Conservation (phyloP, 225 moss, liverwort and hornwort genomes). For the Sphagnum tenellum region DNA sequence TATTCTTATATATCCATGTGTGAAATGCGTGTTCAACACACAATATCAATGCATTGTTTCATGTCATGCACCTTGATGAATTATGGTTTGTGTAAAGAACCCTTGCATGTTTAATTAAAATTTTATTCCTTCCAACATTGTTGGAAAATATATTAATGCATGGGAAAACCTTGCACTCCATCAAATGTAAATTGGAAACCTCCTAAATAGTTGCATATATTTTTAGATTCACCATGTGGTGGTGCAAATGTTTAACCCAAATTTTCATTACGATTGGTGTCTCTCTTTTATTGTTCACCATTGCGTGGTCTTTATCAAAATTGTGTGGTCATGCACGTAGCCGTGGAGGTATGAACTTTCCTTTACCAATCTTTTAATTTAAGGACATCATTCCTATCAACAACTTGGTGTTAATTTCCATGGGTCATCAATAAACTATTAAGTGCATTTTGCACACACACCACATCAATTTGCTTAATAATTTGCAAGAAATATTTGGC, state of each 20-base stretch:
- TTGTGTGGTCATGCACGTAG: neutral
- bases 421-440: slow-evolving; percentile 10
- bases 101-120: too few species aligned
- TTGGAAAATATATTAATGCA: too few species aligned
- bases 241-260: slow-evolving; percentile 7
- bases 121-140: too few species aligned
- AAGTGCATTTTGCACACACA: slow-evolving; percentile 2
- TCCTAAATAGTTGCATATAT: slow-evolving; percentile 7
- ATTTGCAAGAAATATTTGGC: slow-evolving; percentile 5
- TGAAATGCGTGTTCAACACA: too few species aligned
- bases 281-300: slow-evolving; percentile 6
- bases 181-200: slow-evolving; percentile 1
- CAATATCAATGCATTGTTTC: too few species aligned
- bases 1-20: too few species aligned
- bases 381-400: slow-evolving; percentile 3
- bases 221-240: slow-evolving; percentile 8
- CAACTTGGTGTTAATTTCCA: slow-evolving; percentile 4
- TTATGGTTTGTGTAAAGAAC: too few species aligned
- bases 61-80: too few species aligned
- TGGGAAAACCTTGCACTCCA: too few species aligned
- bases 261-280: slow-evolving; percentile 6
- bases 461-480: neutral
- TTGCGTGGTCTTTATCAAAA: slow-evolving; percentile 3
- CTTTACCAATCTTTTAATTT: neutral
- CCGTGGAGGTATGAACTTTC: slow-evolving; percentile 3